Conservation (phyloP, 2,329 filamentous ascomycete species). For the Venturiaceae sp. region DNA sequence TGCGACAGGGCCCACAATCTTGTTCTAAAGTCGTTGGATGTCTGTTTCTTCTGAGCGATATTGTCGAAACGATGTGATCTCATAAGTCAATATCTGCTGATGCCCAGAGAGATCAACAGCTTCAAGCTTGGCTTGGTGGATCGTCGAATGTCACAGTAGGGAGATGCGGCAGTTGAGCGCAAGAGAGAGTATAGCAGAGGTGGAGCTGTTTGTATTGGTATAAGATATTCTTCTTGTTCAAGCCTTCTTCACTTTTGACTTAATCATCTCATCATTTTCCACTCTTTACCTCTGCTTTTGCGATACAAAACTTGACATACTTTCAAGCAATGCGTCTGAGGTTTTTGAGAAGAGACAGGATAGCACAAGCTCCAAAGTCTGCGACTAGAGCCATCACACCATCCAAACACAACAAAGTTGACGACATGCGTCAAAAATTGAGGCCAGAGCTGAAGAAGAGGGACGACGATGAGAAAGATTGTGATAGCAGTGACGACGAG, state of each 20-base stretch:
- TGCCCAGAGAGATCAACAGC: neutral
- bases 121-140: neutral
- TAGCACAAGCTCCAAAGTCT: neutral
- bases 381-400: neutral
- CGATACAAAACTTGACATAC: neutral
- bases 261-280: neutral
- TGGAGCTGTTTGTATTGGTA: neutral
- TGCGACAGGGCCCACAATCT: neutral
- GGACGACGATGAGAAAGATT: neutral
- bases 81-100: neutral
- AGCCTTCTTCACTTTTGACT: neutral
- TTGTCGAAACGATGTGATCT: neutral
- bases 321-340: neutral
- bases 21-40: neutral
- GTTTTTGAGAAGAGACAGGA: neutral
- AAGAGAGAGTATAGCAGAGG: neutral
- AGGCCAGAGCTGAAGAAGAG: neutral
- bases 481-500: neutral
- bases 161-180: neutral
- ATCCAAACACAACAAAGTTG: neutral
- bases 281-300: neutral
- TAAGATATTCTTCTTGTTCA: neutral
- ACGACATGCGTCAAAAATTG: neutral
- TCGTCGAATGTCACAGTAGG: neutral
- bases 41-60: neutral